Evolutionary conservation across 495 filamentous ascomycete genomes (phyloP).

Genomic region (Apiosordaria backusii): DNA sequence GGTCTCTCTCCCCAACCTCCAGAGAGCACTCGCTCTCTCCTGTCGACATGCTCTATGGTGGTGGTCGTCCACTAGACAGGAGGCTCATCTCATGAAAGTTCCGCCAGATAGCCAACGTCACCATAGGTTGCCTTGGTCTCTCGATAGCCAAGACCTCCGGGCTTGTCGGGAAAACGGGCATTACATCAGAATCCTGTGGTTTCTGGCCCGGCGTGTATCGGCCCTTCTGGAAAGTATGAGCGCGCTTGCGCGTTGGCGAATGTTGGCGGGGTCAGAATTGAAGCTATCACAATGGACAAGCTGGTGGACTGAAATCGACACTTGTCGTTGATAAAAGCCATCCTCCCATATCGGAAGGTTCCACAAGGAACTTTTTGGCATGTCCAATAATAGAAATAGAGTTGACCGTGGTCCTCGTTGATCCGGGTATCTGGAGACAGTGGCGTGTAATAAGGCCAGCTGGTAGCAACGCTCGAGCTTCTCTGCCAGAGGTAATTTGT

Average conservation of each 20-base stretch:
- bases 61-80: conserved; percentile 19
- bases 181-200: neutral
- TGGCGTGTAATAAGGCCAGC: conserved; percentile 4
- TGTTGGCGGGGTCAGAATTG: neutral
- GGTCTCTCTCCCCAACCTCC: conserved; percentile 3
- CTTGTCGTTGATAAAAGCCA: neutral
- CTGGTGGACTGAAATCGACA: neutral
- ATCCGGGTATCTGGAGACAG: conserved; percentile 25
- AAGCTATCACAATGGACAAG: neutral
- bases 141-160: conserved; percentile 16
- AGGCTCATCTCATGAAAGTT: conserved; percentile 13
- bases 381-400: conserved; percentile 28
- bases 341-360: neutral
- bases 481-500: neutral
- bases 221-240: neutral
- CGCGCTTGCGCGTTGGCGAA: neutral
- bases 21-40: conserved; percentile 20
- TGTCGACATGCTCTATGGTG: conserved; percentile 10
- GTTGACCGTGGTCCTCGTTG: conserved; percentile 12
- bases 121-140: neutral
- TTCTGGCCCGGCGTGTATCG: neutral
- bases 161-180: conserved; percentile 2
- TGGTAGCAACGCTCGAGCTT: conserved; percentile 3
- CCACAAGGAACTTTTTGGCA: conserved; percentile 1
- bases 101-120: conserved; percentile 19